phyloP scores from a whole-genome alignment of 75 land plant genomes.

The Pinus taeda region DNA sequence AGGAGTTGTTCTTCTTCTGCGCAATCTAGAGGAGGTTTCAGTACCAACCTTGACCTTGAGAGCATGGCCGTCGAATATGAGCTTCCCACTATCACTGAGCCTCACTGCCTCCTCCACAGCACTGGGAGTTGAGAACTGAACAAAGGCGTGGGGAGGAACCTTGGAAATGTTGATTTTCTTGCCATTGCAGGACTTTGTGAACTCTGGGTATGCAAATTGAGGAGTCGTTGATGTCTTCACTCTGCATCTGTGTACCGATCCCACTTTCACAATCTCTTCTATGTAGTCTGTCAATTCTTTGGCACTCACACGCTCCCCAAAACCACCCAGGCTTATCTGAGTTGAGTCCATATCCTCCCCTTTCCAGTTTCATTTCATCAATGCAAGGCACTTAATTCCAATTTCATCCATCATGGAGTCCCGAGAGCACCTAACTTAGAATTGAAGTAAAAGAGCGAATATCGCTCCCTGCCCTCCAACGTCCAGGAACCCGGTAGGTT shows the following conservation, averaged over 20 bases:
- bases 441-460: too few species aligned
- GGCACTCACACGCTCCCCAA: slow-evolving; percentile 38
- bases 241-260: slow-evolving; percentile 69
- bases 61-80: slow-evolving; percentile 16
- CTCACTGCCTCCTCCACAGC: slow-evolving; percentile 38
- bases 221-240: slow-evolving; percentile 74
- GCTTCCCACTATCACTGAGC: slow-evolving; percentile 34
- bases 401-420: too few species aligned
- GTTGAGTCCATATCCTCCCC: slow-evolving; percentile 25
- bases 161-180: slow-evolving; percentile 1
- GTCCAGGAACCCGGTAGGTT: too few species aligned
- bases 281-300: slow-evolving; percentile 43
- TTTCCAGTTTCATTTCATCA: neutral
- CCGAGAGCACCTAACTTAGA: too few species aligned
- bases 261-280: slow-evolving; percentile 37
- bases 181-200: slow-evolving; percentile 3
- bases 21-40: slow-evolving; percentile 33
- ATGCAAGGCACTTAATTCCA: too few species aligned
- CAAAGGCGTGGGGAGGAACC: slow-evolving; percentile 82
- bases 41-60: slow-evolving; percentile 41
- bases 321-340: slow-evolving; percentile 79
- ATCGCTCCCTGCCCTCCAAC: too few species aligned
- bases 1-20: slow-evolving; percentile 25
- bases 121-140: slow-evolving; percentile 66
- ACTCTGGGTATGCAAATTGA: slow-evolving; percentile 44